Evolutionary conservation across 2,329 filamentous ascomycete species (phyloP), one percentile per base, ranked within the genome.

Genomic region (Trichoderma atroviride): DNA sequence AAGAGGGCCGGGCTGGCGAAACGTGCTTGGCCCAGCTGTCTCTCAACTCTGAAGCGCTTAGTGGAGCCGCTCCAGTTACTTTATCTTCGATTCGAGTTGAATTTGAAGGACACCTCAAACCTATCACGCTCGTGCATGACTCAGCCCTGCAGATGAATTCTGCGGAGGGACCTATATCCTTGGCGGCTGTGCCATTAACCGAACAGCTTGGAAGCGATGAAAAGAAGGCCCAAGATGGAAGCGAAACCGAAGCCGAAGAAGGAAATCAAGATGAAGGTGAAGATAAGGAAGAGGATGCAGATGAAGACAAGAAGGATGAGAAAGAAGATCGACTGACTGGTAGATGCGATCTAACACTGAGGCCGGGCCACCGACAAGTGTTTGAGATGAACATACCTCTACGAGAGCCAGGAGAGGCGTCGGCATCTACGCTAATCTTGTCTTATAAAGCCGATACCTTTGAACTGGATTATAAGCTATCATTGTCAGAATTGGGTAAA

Each of bases 371-470:
- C 71, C 91, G 85, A 10, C 88, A 87, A 65, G 87, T 94, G 0
- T 91, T 92, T 71, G 88, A 92, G 73, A 85, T 97, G 74, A 86
- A 85, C 10, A 87, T 93, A 69, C 87, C 90, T 2, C 85, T 97
- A 19, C 89, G 93, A 70, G 94, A 97, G 79, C 88, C 94, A 3
- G 94, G 93, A n/a, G 87, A 92, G 68, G 89, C 91, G 0, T 88
- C 85, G 59, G 89, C 92, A 4, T 84, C 86, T 5, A 88, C 88
- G 1, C 86, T 91, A 11, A 86, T 83, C 0, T 81, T 97, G 33
- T 81, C 83, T 0, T 80, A 96, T n/a, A 83, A 87, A 33, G 88
- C 87, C 16, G 85, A 90, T 0, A 79, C 83, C 0, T 97, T 95
- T 73, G 83, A 86, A 47, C 81, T 97, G 22, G 83, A 88, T 27